phyloP scores from a whole-genome alignment of 257 asterid species.

The Vinca minor region DNA sequence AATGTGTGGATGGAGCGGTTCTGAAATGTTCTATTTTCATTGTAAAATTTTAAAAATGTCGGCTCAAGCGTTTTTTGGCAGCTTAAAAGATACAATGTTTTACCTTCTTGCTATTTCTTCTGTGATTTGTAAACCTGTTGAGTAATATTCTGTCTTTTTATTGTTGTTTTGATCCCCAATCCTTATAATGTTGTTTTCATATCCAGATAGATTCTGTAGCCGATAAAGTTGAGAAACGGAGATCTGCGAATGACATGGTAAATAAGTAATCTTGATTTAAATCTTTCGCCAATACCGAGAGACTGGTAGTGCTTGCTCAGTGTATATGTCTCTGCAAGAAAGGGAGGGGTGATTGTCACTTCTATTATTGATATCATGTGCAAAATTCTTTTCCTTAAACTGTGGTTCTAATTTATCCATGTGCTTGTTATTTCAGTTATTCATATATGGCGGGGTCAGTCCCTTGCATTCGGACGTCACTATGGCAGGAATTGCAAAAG shows the following conservation, averaged over 20 bases:
- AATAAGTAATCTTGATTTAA: constrained; percentile 9
- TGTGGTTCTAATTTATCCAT: not conserved
- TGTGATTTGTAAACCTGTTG: not conserved
- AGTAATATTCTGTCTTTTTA: not conserved
- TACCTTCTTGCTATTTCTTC: not conserved
- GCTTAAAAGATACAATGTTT: constrained; percentile 1
- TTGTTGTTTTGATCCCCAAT: constrained; percentile 2
- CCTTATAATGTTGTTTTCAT: constrained; percentile 6
- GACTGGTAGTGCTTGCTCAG: too few species aligned
- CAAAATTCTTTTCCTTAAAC: not conserved
- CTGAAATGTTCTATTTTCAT: not conserved
- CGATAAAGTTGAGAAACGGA: constrained; percentile 75
- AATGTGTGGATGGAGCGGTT: too few species aligned
- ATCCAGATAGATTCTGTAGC: constrained; percentile 86
- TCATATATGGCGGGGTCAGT: constrained; percentile 84
- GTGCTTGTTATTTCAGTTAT: constrained; percentile 44
- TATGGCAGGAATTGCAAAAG: constrained; percentile 90
- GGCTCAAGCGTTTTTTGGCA: not conserved
- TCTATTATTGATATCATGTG: not conserved
- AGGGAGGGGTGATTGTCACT: not conserved
- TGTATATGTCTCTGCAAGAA: too few species aligned
- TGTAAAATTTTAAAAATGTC: not conserved
- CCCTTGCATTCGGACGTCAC: constrained; percentile 86
- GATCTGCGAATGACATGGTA: constrained; percentile 73
- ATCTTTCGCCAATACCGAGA: not conserved